These are phyloP conservation scores for Rhizoclosmatium globosum DNA, from an alignment of 192 early-diverging fungal genomes.

Conservation along the genomic window DNA sequence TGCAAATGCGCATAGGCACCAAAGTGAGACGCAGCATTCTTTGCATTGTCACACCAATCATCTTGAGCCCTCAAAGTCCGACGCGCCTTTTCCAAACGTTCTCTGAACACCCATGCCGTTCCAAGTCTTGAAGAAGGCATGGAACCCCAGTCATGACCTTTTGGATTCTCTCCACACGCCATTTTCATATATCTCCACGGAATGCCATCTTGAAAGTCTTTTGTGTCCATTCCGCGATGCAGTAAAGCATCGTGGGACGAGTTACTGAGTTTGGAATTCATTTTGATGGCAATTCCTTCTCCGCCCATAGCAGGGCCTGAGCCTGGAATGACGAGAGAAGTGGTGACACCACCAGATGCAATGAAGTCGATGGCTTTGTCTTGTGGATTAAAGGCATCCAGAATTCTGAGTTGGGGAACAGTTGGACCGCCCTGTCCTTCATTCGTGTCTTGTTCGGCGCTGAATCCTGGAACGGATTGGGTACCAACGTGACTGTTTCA, in stretches of 20 bases:
- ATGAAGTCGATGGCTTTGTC: constrained; percentile 68
- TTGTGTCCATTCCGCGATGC: constrained; percentile 52
- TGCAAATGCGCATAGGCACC: constrained; percentile 43
- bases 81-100: constrained; percentile 62
- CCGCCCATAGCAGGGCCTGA: constrained; percentile 81
- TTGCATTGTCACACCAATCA: constrained; percentile 66
- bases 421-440: constrained; percentile 64
- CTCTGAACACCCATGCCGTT: constrained; percentile 71
- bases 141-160: constrained; percentile 46
- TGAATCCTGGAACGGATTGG: constrained; percentile 67
- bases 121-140: constrained; percentile 62
- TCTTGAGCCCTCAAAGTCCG: constrained; percentile 32
- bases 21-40: constrained; percentile 33
- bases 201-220: constrained; percentile 26
- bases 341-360: constrained; percentile 75
- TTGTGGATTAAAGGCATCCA: constrained; percentile 75
- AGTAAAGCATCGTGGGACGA: constrained; percentile 75
- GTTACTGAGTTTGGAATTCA: constrained; percentile 51
- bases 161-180: constrained; percentile 86
- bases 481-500: constrained; percentile 64
- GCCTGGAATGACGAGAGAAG: constrained; percentile 77
- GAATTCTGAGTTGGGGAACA: constrained; percentile 69
- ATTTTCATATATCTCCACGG: constrained; percentile 81
- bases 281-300: constrained; percentile 73
- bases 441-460: constrained; percentile 66